These are phyloP conservation scores for Auricularia sp. DNA, from an alignment of 768 basidiomycete genomes.

Conservation along the genomic window DNA sequence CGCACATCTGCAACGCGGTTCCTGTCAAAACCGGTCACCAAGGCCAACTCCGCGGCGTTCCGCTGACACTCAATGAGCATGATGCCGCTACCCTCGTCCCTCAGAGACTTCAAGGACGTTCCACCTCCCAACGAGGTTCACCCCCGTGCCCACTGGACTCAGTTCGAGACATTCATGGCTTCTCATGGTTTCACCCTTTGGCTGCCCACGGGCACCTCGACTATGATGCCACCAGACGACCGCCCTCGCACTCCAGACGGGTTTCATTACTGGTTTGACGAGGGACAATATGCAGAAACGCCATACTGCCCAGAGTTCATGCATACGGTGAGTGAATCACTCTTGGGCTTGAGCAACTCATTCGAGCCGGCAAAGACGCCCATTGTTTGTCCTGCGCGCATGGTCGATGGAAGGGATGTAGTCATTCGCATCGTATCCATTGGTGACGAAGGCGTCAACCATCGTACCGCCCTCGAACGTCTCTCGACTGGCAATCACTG, in stretches of 20 bases:
- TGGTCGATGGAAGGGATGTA: not conserved
- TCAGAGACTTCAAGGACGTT: not conserved
- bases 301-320: not conserved
- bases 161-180: not conserved
- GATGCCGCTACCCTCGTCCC: not conserved
- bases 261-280: not conserved
- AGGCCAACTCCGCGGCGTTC: no score
- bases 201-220: not conserved
- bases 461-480: not conserved
- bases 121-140: not conserved
- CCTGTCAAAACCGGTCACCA: no score
- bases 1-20: no score
- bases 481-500: not conserved
- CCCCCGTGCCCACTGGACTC: not conserved
- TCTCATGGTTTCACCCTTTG: not conserved
- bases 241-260: not conserved
- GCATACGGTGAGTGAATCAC: not conserved
- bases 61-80: not conserved
- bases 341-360: not conserved
- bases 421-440: not conserved
- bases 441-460: not conserved
- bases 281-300: not conserved
- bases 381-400: not conserved
- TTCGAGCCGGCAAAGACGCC: not conserved
- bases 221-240: not conserved